Conservation (phyloP, 768 basidiomycete species). For the Lactarius deliciosus region DNA sequence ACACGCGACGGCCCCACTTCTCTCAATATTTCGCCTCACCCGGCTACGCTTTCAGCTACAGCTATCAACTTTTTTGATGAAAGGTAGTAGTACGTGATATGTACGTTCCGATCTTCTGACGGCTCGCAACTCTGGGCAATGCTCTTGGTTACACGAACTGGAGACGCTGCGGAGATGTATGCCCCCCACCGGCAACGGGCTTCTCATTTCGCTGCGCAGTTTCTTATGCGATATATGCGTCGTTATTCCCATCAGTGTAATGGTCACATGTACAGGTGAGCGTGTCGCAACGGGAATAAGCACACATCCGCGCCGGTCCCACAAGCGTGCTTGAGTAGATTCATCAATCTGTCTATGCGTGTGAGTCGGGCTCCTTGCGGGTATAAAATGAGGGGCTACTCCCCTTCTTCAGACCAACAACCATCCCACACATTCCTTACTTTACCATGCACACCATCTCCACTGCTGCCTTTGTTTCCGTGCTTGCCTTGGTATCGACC, state of each 20-base stretch:
- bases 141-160: neutral
- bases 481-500: neutral
- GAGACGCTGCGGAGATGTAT: neutral
- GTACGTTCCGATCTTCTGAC: too few relatives aligned
- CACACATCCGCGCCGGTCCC: neutral
- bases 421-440: neutral
- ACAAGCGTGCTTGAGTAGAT: neutral
- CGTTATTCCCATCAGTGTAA: neutral
- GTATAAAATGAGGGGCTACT: neutral
- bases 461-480: constrained; percentile 5
- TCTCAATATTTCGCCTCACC: too few relatives aligned
- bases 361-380: neutral
- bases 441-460: constrained; percentile 10
- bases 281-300: neutral
- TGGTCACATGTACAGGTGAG: neutral
- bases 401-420: neutral
- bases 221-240: neutral
- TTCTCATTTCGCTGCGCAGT: constrained; percentile 1
- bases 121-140: neutral
- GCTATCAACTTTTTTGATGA: too few relatives aligned
- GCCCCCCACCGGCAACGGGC: too few relatives aligned
- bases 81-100: too few relatives aligned
- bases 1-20: neutral
- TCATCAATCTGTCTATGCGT: neutral
- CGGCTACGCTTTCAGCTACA: too few relatives aligned